phyloP scores from a whole-genome alignment of 208 protist genomes.

The Crithidia mellificae region DNA sequence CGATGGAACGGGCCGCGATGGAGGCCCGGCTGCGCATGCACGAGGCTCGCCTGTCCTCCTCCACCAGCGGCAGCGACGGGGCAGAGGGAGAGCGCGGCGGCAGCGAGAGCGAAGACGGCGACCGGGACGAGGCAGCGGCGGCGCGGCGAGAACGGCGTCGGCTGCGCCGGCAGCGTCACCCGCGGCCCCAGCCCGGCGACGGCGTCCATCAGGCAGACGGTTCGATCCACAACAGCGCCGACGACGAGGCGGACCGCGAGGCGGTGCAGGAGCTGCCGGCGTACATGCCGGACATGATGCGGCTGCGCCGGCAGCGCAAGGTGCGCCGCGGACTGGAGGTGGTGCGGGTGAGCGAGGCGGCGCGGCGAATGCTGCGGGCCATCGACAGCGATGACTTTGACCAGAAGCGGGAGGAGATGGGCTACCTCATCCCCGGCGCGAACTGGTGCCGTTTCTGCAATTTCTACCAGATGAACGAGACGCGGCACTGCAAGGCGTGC shows the following conservation, averaged over 20 bases:
- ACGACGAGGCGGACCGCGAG: conserved; percentile 10
- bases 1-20: conserved; percentile 15
- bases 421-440: conserved; percentile 50
- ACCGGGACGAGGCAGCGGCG: background rate
- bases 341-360: conserved; percentile 44
- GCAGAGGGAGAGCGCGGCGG: background rate
- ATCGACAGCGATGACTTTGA: conserved; percentile 34
- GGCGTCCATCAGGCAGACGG: conserved; percentile 11
- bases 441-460: conserved; percentile 61
- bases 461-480: conserved; percentile 73
- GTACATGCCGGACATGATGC: conserved; percentile 44
- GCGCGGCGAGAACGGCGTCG: background rate
- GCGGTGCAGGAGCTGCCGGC: conserved; percentile 24
- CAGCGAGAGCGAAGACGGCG: background rate
- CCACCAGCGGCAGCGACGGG: background rate
- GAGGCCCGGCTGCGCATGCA: conserved; percentile 32
- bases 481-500: conserved; percentile 84
- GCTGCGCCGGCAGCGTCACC: background rate
- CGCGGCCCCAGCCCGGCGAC: background rate
- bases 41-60: background rate
- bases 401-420: conserved; percentile 47
- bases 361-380: conserved; percentile 33
- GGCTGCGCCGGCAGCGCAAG: conserved; percentile 43
- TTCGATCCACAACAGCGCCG: conserved; percentile 13
- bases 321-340: conserved; percentile 34